phyloP scores from a whole-genome alignment of 176 grass and related monocot genomes.

The bread wheat (Triticum aestivum) region DNA sequence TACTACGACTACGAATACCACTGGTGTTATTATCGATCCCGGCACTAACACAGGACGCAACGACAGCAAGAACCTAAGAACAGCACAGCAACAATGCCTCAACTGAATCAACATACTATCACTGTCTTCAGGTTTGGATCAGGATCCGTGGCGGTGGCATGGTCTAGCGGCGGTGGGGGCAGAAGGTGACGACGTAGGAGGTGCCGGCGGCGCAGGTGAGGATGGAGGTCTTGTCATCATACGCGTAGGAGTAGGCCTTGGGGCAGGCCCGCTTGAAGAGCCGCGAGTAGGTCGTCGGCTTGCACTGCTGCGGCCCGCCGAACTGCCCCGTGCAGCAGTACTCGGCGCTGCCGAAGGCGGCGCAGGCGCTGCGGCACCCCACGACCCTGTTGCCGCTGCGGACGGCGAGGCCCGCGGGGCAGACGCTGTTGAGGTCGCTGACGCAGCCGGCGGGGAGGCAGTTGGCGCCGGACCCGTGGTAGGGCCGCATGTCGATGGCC shows the following conservation, averaged over 20 bases:
- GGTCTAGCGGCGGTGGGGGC: conserved; percentile 56
- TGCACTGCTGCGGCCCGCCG: conserved; percentile 77
- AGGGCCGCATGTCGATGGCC: conserved; percentile 77
- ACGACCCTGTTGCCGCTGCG: conserved; percentile 55
- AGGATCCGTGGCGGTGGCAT: neutral
- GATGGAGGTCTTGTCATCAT: conserved; percentile 82
- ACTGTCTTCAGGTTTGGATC: neutral
- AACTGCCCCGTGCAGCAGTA: conserved; percentile 94
- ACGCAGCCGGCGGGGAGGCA: conserved; percentile 75
- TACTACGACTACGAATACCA: neutral
- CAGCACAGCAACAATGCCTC: neutral
- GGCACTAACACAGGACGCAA: neutral
- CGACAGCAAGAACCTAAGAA: neutral
- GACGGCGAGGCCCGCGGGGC: conserved; percentile 70
- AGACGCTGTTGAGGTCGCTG: conserved; percentile 88
- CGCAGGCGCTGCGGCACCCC: conserved; percentile 81
- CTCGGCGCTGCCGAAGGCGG: conserved; percentile 58
- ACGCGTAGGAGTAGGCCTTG: conserved; percentile 90
- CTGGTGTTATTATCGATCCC: neutral
- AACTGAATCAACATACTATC: neutral
- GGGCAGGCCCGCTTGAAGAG: conserved; percentile 95
- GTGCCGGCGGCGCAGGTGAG: conserved; percentile 78
- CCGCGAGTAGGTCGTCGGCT: conserved; percentile 81
- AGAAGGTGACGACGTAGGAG: conserved; percentile 93
- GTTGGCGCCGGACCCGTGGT: conserved; percentile 47